Evolutionary conservation across 495 filamentous ascomycete species (phyloP), one percentile per base, ranked within the genome.

Genomic region (Aspergillus egyptiacus): DNA sequence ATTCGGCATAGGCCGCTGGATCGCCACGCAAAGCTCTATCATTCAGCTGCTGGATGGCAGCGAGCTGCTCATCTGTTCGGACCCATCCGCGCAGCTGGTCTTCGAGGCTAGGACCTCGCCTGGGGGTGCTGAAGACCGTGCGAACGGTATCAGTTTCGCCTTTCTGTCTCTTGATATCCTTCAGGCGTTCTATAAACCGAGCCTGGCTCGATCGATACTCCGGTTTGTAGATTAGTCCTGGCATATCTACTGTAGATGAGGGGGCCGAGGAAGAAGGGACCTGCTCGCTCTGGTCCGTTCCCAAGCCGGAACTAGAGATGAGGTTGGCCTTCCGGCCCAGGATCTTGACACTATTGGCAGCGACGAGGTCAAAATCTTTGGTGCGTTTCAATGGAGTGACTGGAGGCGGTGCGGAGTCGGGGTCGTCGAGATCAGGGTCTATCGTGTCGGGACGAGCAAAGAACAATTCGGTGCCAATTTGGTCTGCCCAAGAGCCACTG

Each of bases 381-480:
- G 63, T 59, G 41, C 54, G 48, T 24, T 54, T 60, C 49, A 78
- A 59, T 59, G 74, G 46, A 55, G 67, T 17, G 65, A 53, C 33
- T 14, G 40, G 32, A 14, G n/a, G 0, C 32, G 43, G 30, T 14
- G 27, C 13, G 18, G 67, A n/a, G 58, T 67, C 10, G 63, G 56
- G 54, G 37, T 59, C 54, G 42, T 59, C 55, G 6, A 40, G 18
- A 4, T 60, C 41, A 33, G 41, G 56, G 66, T 43, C 72, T 54
- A 23, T 60, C 45, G 51, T 53, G 44, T 67, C 66, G 40, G 74
- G 79, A 1, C 66, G 65, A 0, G 79, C 68, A 46, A 96, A 82
- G 47, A 89, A 73, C 52, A 95, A 60, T 39, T 94, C 87, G 0
- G 88, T 93, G 25, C 89, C 89, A 2, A 91, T 74, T 48, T 87